These are phyloP conservation scores for Metarhizium robertsii DNA, from an alignment of 2,329 filamentous ascomycete species.

Conservation along the genomic window DNA sequence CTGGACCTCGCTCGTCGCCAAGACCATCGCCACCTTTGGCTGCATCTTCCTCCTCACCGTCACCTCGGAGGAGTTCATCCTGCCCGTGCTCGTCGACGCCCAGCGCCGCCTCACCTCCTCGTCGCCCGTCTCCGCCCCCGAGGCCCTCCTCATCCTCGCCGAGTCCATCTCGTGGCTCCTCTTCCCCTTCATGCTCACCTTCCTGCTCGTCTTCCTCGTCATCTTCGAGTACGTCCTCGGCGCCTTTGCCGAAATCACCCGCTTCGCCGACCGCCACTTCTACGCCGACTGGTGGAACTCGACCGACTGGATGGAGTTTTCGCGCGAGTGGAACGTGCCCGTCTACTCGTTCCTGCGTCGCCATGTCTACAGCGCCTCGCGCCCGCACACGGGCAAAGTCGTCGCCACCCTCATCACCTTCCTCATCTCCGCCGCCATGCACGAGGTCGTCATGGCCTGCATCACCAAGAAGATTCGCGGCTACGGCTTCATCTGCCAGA, in stretches of 20 bases:
- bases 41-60: constrained; percentile 93
- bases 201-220: constrained; percentile 90
- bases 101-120: constrained; percentile 40
- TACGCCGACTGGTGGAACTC: constrained; percentile 73
- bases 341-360: constrained; percentile 92
- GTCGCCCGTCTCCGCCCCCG: constrained; percentile 35
- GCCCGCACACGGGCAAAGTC: constrained; percentile 64
- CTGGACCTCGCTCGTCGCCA: constrained; percentile 75
- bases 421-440: constrained; percentile 76
- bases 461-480: constrained; percentile 95
- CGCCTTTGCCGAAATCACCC: constrained; percentile 87
- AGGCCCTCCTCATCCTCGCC: constrained; percentile 69
- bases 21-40: constrained; percentile 83
- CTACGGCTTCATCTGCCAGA: constrained; percentile 90
- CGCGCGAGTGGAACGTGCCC: constrained; percentile 93
- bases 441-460: constrained; percentile 95
- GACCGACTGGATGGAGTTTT: constrained; percentile 92
- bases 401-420: constrained; percentile 86
- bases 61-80: constrained; percentile 88
- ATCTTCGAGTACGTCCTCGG: constrained; percentile 97
- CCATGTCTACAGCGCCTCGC: constrained; percentile 83
- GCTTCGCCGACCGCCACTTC: constrained; percentile 89
- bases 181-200: constrained; percentile 95
- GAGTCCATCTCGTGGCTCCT: constrained; percentile 87
- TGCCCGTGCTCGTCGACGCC: constrained; percentile 76